Base-by-base conservation (phyloP, 2,329 filamentous ascomycete species). In the Knoxdaviesia capensis region DNA sequence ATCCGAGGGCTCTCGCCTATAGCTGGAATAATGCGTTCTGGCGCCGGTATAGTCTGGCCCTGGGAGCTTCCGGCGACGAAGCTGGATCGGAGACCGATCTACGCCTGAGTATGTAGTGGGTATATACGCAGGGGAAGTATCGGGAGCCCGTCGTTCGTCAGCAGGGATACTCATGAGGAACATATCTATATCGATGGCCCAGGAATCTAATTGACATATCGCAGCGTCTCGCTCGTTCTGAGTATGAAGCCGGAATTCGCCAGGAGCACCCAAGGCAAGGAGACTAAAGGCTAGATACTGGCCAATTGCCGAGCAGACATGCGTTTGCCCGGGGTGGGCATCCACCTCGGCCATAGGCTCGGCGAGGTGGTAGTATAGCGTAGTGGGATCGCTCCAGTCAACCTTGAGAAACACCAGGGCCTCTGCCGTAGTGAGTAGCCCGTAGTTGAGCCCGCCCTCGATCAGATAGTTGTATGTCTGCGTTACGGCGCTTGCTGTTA, bases 401-500 rank as follows among this genome's bases (percentile, higher is more conserved):
- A 64, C 45, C 38, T 54, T 57, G 31, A 68, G 54, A 45, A 66
- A 67, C 34, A 66, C 56, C 41, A 59, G 58, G 1, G 57, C 55
- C 49, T 67, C 59, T 31, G 61, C 59, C 1, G 59, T 66, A n/a
- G 54, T 59, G 9, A 67, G 43, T 30, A 57, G 52, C 7, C 64
- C 57, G 45, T 63, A 65, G 43, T 62, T 55, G 5, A 66, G 53
- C 0, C 66, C 60, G 11, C 51, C 52, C 40, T 61, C 49, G 8
- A 70, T 58, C 58, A 71, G 71, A 50, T 69, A 69, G 36, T 64
- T 57, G 48, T 63, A 70, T 1, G 56, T 61, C 51, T 70, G 60
- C 5, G 61, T 62, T 34, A 70, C 50, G 8, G 64, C 58, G 20
- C 20, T 20, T 20, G 58, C 55, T 0, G 59, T 52, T 5, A 64